Base-by-base conservation (phyloP, 2,329 filamentous ascomycete genomes). In the Scedosporium aurantiacum region DNA sequence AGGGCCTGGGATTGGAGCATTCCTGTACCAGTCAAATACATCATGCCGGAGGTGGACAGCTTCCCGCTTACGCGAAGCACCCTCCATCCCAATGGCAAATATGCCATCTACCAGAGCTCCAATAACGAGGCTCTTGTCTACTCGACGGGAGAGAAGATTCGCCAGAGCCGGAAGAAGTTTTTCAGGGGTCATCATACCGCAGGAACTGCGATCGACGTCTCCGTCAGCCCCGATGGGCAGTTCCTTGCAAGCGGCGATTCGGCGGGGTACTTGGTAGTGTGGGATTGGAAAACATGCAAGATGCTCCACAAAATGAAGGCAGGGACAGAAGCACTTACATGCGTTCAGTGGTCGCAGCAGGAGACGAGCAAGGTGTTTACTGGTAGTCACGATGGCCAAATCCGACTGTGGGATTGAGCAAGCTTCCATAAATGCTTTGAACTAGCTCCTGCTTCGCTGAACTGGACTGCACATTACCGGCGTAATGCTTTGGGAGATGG, bases 251-350 rank as follows among this genome's bases (percentile, higher is more conserved):
- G 84, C 18, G 94, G 94, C 64, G 94, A 99, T 73, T 90, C 85
- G 59, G 91, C 84, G 16, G 94, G 95, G 41, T 97, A 84, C 69
- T 85, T 96, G 57, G 96, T 90, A 75, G 97, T 97, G 76, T 99
- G 92, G 91, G 94, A 97, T 75, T 99, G 92, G 90, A 99, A 99
- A 83, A 97, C 91, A 45, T 96, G 93, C 74, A 97, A 97, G 77
- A 93, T 99, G 91, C 96, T 91, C 75, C 91, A 96, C 76, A 97
- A 97, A 81, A 85, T 99, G 66, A 84, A 89, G 75, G 92, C 91
- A 25, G 86, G 90, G 63, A 91, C 91, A 61, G 84, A 88, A 60
- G 85, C 92, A 4, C 81, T 97, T 61, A 90, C 91, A n/a, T 90
- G 88, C 66, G 84, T 94, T 62, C 89, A 89, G 72, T 99, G 94